Evolutionary conservation across 495 filamentous ascomycete species (phyloP).

Genomic region (Lasiosphaeria miniovina): DNA sequence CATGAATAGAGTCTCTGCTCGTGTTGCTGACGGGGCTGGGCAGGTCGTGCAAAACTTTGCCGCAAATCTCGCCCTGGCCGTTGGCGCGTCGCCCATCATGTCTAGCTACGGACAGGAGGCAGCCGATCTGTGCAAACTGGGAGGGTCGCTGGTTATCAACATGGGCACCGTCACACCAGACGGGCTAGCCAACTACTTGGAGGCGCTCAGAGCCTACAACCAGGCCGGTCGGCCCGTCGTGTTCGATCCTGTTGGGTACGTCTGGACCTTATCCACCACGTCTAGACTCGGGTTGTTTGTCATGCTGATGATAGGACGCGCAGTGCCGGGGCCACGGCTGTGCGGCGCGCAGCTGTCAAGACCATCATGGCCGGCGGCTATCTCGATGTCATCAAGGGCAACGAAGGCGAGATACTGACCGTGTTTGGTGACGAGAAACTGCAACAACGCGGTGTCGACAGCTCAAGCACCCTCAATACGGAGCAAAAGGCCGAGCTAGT

Average conservation of each 20-base stretch:
- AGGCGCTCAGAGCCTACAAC: conserved; percentile 72
- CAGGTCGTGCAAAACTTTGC: conserved; percentile 86
- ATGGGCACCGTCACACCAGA: conserved; percentile 86
- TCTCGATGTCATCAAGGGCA: conserved; percentile 90
- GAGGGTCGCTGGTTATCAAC: conserved; percentile 77
- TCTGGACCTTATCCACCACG: background rate
- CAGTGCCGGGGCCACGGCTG: conserved; percentile 71
- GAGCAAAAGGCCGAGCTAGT: conserved; percentile 55
- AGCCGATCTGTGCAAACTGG: conserved; percentile 64
- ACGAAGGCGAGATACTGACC: conserved; percentile 84
- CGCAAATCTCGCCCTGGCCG: conserved; percentile 79
- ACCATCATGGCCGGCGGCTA: conserved; percentile 71
- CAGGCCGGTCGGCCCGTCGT: conserved; percentile 67
- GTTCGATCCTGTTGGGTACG: conserved; percentile 82
- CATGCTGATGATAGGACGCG: background rate
- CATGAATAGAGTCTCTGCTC: background rate
- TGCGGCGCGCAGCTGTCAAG: conserved; percentile 67
- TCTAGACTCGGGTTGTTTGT: background rate
- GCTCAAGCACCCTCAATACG: conserved; percentile 55
- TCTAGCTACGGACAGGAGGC: conserved; percentile 83
- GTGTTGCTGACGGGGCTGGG: background rate
- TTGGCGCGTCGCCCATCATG: conserved; percentile 94
- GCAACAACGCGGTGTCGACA: conserved; percentile 90
- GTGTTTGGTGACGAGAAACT: conserved; percentile 56
- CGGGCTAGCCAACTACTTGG: conserved; percentile 61